Evolutionary conservation across 2,329 filamentous ascomycete species (phyloP), one percentile per base, ranked within the genome.

Genomic region (Hypocreales sp.): DNA sequence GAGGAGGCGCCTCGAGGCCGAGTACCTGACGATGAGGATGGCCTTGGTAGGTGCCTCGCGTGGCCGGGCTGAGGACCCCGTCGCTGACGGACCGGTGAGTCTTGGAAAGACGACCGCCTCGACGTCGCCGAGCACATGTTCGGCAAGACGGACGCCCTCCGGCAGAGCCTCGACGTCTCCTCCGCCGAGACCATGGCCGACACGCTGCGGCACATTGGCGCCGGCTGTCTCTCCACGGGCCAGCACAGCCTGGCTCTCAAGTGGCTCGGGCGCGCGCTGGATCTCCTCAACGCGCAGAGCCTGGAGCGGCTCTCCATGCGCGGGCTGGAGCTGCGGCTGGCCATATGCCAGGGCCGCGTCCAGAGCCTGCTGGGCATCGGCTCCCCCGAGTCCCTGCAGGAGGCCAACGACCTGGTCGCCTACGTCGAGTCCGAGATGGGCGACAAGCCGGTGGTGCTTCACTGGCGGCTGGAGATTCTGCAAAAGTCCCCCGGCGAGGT

Each of bases 81-180:
- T n/a, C n/a, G n/a, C n/a, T n/a, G n/a, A n/a, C n/a, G n/a, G n/a
- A n/a, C n/a, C n/a, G n/a, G n/a, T 12, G 26, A 87, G 81, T 67
- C 75, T 17, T 92, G 77, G 73, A 72, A 73, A 39, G 74, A 84
- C 42, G 61, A 69, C 22, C 68, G 76, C 22, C 58, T 79, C 10
- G 79, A 87, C 31, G 66, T 84, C 25, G 80, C 81, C 16, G 81
- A 92, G 29, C 72, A 82, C 47, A 72, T 90, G 60, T 86, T 77
- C 47, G 51, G 50, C 20, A 79, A 79, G 39, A 51, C 70, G 2
- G 51, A 55, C 39, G 53, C 34, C n/a, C 47, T 52, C 8, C 47
- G 39, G 20, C 42, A 40, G 14, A 40, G 28, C 1, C 45, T 68
- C 3, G 61, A 73, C 23, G 48, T 62, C 1, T 35, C 49, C 3